phyloP scores from a whole-genome alignment of 2,329 filamentous ascomycete genomes.

The Penicillium palitans region DNA sequence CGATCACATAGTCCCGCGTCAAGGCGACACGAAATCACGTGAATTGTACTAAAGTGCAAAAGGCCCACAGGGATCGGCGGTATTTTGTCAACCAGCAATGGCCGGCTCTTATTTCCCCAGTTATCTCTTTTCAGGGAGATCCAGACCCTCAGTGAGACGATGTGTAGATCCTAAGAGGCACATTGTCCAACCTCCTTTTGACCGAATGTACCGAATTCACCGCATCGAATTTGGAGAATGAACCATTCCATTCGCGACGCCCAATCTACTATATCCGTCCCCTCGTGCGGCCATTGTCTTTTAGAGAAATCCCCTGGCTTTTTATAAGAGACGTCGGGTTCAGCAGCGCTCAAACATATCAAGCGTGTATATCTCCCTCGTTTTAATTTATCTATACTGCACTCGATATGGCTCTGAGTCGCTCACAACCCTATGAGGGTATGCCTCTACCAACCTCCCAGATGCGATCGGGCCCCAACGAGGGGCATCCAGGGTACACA shows the following conservation, averaged over 20 bases:
- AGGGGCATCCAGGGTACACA: slow-evolving; percentile 11
- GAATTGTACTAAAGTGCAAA: slow-evolving; percentile 10
- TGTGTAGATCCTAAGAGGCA: not conserved
- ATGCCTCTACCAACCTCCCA: slow-evolving; percentile 13
- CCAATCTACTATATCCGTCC: not conserved
- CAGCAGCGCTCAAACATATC: not conserved
- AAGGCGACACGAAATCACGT: slow-evolving; percentile 28
- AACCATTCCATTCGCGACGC: not conserved
- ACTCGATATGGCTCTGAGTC: slow-evolving; percentile 19
- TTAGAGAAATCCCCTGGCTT: not conserved
- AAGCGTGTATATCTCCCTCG: not conserved
- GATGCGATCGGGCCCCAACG: slow-evolving; percentile 9
- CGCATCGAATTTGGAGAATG: slow-evolving; percentile 7
- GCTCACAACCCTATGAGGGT: slow-evolving; percentile 12
- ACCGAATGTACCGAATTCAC: not conserved
- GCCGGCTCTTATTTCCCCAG: slow-evolving; percentile 6
- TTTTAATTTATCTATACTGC: not conserved
- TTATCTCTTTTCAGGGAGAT: not conserved
- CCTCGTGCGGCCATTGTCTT: not conserved
- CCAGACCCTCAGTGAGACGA: not conserved
- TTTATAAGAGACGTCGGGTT: not conserved
- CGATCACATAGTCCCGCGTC: slow-evolving; percentile 22
- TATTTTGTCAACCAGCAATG: slow-evolving; percentile 3
- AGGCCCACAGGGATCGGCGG: slow-evolving; percentile 21
- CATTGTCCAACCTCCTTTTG: not conserved